phyloP scores from a whole-genome alignment of 257 asterid genomes.

The Striga asiatica region DNA sequence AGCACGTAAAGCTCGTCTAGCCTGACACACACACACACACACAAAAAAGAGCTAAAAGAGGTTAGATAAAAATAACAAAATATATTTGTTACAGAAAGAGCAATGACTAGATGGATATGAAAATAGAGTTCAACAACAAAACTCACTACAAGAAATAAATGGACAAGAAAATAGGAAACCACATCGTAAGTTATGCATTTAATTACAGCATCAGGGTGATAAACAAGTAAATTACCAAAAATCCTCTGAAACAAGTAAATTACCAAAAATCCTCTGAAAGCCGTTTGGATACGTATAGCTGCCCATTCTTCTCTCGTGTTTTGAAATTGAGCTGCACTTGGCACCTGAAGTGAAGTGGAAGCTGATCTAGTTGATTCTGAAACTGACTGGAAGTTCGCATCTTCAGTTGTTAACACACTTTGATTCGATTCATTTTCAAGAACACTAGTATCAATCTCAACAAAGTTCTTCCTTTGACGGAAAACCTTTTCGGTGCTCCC shows the following conservation, averaged over 20 bases:
- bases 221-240: constrained; percentile 49
- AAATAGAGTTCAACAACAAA: neutral
- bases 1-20: constrained; percentile 95
- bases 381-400: constrained; percentile 30
- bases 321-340: constrained; percentile 33
- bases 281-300: constrained; percentile 78
- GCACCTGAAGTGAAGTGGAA: constrained; percentile 52
- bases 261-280: constrained; percentile 95
- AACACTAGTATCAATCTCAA: constrained; percentile 45
- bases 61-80: neutral
- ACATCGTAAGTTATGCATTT: constrained; percentile 5
- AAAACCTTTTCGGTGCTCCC: constrained; percentile 51
- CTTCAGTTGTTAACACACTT: constrained; percentile 28
- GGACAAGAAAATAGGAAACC: neutral
- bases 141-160: neutral
- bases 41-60: neutral
- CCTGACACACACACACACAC: constrained; percentile 33
- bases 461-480: constrained; percentile 77
- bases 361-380: constrained; percentile 52
- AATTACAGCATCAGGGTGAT: neutral
- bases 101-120: neutral
- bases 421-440: constrained; percentile 45
- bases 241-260: constrained; percentile 69
- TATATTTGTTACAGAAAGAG: neutral
- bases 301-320: constrained; percentile 77